A percentile compares a stretch with the other conserved stretches of the same genome.
Evolutionary conservation across 371 early-diverging fungal genomes (phyloP).

Genomic region (Syncephalastrum monosporum): DNA sequence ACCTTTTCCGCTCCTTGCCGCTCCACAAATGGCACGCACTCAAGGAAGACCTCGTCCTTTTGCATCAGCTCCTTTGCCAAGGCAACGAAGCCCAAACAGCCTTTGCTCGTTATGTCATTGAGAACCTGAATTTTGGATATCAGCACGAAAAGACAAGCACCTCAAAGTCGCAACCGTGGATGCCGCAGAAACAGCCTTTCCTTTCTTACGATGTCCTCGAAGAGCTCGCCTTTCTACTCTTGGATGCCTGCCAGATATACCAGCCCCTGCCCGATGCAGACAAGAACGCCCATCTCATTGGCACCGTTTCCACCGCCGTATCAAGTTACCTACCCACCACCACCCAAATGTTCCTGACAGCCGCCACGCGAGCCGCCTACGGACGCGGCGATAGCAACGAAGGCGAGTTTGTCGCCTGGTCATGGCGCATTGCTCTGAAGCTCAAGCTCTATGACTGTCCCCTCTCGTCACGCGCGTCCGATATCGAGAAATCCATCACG

Average conservation of each 20-base stretch:
- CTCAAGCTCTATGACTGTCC: conserved; percentile 49
- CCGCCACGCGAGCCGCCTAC: conserved; percentile 20
- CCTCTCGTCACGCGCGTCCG: conserved; percentile 28
- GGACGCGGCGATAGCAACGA: conserved; percentile 3
- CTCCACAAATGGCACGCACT: conserved; percentile 44
- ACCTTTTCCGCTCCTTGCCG: conserved; percentile 51
- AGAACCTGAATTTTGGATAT: conserved; percentile 45
- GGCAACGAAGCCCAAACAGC: conserved; percentile 25
- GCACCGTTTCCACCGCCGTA: conserved; percentile 23
- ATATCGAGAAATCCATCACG: conserved; percentile 32
- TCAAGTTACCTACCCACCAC: conserved; percentile 32
- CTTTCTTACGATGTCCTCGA: conserved; percentile 29
- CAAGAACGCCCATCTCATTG: conserved; percentile 19
- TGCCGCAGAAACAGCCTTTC: conserved; percentile 21
- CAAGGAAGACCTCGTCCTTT: conserved; percentile 33
- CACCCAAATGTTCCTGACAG: conserved; percentile 13
- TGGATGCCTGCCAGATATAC: conserved; percentile 34
- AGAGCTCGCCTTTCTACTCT: conserved; percentile 41
- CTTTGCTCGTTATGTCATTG: conserved; percentile 47
- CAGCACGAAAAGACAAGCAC: conserved; percentile 11
- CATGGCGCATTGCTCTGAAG: conserved; percentile 42
- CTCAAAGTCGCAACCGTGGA: conserved; percentile 39
- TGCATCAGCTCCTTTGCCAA: conserved; percentile 38
- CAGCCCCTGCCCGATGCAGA: conserved; percentile 30
- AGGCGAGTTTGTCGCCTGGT: conserved; percentile 49